Conservation (phyloP, 805 yeast genomes). For the Kuraishia floccosa region DNA sequence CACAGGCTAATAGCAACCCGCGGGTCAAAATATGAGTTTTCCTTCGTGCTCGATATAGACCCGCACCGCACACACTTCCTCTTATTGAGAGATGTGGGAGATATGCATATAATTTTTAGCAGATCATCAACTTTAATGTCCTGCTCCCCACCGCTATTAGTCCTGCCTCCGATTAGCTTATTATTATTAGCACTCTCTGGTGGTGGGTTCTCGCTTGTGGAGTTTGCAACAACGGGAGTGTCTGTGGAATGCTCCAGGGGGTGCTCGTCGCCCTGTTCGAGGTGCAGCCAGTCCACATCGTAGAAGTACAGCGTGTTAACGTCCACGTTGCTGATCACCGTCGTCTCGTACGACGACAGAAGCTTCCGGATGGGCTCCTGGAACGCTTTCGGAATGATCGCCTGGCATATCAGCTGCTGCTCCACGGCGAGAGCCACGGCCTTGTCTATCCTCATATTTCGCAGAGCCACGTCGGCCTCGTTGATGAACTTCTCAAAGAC, state of each 20-base stretch:
- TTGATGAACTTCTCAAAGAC: conserved; percentile 48
- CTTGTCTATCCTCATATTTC: conserved; percentile 25
- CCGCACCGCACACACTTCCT: conserved; percentile 23
- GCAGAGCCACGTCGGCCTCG: conserved; percentile 37
- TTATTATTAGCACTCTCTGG: no score
- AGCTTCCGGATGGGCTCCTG: conserved; percentile 27
- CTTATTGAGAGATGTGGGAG: conserved; percentile 10
- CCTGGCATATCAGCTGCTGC: conserved; percentile 50
- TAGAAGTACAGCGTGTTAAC: conserved; percentile 48
- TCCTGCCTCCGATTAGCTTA: no score
- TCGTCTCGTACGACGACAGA: conserved; percentile 33
- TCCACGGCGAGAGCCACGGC: conserved; percentile 38
- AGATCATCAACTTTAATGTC: no score
- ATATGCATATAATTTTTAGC: no score
- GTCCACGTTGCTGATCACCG: conserved; percentile 30
- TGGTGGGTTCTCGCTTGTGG: no score
- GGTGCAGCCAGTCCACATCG: conserved; percentile 54
- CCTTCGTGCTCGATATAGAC: conserved; percentile 18
- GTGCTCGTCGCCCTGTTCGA: conserved; percentile 10
- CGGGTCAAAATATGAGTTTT: conserved; percentile 12
- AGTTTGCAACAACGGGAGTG: no score
- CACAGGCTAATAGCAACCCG: conserved; percentile 24
- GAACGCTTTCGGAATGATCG: conserved; percentile 34
- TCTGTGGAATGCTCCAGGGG: no score
- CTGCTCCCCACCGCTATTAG: no score